phyloP scores from a whole-genome alignment of 768 basidiomycete genomes.

The Hypholoma sublateritium region DNA sequence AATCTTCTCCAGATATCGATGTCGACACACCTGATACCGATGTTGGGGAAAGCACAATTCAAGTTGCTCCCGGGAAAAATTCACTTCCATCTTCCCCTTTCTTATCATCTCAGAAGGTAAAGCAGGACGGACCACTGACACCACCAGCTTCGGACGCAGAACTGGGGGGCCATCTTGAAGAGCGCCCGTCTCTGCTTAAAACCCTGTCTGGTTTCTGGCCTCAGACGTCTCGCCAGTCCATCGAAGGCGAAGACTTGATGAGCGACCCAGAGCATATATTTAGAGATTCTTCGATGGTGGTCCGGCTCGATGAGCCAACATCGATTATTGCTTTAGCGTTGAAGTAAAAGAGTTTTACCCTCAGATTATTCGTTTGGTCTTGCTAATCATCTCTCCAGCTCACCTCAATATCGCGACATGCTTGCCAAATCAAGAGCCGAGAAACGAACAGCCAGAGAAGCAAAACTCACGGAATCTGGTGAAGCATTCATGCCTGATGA shows the following conservation, averaged over 20 bases:
- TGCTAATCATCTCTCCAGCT: constrained; percentile 41
- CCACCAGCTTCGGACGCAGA: constrained; percentile 50
- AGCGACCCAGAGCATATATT: constrained; percentile 91
- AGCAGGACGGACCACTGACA: constrained; percentile 29
- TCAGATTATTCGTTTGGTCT: not conserved
- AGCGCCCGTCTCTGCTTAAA: constrained; percentile 77
- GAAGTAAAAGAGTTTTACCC: constrained; percentile 51
- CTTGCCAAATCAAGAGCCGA: constrained; percentile 74
- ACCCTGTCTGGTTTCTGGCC: constrained; percentile 85
- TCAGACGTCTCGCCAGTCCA: constrained; percentile 52
- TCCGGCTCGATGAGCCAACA: constrained; percentile 95
- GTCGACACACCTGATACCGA: constrained; percentile 10
- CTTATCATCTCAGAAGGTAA: constrained; percentile 36
- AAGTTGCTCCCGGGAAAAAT: constrained; percentile 27
- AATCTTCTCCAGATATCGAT: constrained; percentile 11
- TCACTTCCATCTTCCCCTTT: constrained; percentile 63
- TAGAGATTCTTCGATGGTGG: constrained; percentile 90
- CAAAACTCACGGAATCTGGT: constrained; percentile 58
- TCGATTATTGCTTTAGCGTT: constrained; percentile 96
- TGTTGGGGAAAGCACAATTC: constrained; percentile 12
- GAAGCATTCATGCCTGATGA: constrained; percentile 96
- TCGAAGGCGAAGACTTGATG: constrained; percentile 66
- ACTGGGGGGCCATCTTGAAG: constrained; percentile 44
- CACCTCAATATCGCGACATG: constrained; percentile 81
- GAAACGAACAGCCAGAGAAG: constrained; percentile 64